Conservation (phyloP, 306 rosid species). For the Casuarina equisetifolia region DNA sequence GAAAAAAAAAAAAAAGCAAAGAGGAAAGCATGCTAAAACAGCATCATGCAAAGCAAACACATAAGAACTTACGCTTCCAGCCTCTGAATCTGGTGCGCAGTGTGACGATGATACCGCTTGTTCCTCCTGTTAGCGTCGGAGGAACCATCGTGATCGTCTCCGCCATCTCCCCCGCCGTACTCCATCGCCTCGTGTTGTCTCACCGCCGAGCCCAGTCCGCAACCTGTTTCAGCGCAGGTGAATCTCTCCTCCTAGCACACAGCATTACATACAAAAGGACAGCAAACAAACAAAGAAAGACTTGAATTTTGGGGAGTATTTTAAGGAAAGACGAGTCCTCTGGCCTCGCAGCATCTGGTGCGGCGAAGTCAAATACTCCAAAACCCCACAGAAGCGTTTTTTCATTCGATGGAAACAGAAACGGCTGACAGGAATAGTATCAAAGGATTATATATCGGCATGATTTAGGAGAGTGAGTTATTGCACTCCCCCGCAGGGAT, state of each 20-base stretch:
- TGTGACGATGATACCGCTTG: slow-evolving; percentile 96
- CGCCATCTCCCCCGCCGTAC: slow-evolving; percentile 64
- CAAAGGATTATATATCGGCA: slow-evolving; percentile 36
- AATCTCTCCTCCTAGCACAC: slow-evolving; percentile 26
- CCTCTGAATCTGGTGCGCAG: slow-evolving; percentile 88
- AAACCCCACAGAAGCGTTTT: neutral
- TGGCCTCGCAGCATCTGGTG: slow-evolving; percentile 1
- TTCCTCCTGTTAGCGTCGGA: slow-evolving; percentile 65
- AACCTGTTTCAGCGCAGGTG: neutral
- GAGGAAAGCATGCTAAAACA: neutral
- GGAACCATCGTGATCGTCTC: slow-evolving; percentile 49
- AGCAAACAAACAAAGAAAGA: slow-evolving; percentile 30
- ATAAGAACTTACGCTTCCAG: slow-evolving; percentile 69
- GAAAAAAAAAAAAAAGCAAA: neutral
- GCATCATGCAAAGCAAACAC: neutral
- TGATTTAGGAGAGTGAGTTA: slow-evolving; percentile 60
- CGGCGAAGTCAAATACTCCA: neutral
- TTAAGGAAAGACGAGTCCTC: slow-evolving; percentile 25
- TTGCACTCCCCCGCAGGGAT: slow-evolving; percentile 22
- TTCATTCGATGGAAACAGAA: slow-evolving; percentile 23
- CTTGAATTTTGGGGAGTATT: slow-evolving; percentile 21
- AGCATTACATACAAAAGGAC: slow-evolving; percentile 20
- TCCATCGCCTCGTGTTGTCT: slow-evolving; percentile 46
- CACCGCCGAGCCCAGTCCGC: neutral
- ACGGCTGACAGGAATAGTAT: slow-evolving; percentile 38